A percentile compares a stretch with the other conserved stretches of the same genome.
phyloP scores from a whole-genome alignment of 805 yeast species.

The Suhomyces canberraensis region DNA sequence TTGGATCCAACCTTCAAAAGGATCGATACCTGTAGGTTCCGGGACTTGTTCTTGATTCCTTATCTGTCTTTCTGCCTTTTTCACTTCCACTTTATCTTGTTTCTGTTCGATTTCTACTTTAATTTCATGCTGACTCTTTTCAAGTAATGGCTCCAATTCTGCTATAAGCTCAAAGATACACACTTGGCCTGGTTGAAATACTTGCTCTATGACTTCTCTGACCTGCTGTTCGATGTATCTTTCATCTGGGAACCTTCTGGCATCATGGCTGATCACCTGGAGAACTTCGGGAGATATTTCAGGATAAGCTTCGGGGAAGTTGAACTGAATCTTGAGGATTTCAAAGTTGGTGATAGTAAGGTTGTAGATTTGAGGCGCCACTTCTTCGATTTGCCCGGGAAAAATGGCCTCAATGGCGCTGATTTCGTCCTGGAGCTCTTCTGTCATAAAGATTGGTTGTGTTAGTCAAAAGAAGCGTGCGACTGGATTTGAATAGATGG shows the following conservation, averaged over 20 bases:
- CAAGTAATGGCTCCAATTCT: slow-evolving; percentile 54
- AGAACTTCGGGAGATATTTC: slow-evolving; percentile 56
- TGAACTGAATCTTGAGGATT: slow-evolving; percentile 56
- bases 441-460: slow-evolving; percentile 24
- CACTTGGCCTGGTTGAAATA: slow-evolving; percentile 61
- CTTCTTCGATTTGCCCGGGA: slow-evolving; percentile 53
- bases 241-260: slow-evolving; percentile 37
- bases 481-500: no score
- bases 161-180: slow-evolving; percentile 75
- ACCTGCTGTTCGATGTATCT: slow-evolving; percentile 45
- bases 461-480: no score
- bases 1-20: slow-evolving; percentile 67
- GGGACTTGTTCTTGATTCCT: not conserved
- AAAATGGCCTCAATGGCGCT: slow-evolving; percentile 85
- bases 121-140: slow-evolving; percentile 26
- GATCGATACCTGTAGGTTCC: no score
- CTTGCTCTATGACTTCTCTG: slow-evolving; percentile 26
- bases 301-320: slow-evolving; percentile 75
- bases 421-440: slow-evolving; percentile 67
- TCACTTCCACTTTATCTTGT: not conserved
- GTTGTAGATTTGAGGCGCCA: slow-evolving; percentile 41
- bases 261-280: slow-evolving; percentile 45
- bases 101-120: slow-evolving; percentile 13
- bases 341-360: slow-evolving; percentile 62
- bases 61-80: not conserved